phyloP scores from a whole-genome alignment of 352 stramenopile species.

The Globisporangium echinulatum region DNA sequence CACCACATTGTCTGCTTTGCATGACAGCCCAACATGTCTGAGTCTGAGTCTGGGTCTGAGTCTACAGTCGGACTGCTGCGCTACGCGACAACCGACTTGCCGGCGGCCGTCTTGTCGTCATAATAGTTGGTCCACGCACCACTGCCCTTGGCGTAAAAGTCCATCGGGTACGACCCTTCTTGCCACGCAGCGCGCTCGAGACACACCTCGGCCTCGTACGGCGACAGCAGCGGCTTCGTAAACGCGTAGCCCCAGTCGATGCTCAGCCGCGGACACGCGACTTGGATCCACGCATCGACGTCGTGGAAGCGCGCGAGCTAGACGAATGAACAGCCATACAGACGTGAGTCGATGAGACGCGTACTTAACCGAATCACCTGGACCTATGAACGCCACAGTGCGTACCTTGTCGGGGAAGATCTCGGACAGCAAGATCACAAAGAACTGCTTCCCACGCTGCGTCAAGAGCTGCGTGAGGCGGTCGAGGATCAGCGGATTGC shows the following conservation, averaged over 20 bases:
- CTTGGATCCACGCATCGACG: slow-evolving; percentile 97
- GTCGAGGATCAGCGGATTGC: slow-evolving; percentile 95
- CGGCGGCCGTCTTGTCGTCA: slow-evolving; percentile 28
- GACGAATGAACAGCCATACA: background rate
- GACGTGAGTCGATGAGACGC: background rate
- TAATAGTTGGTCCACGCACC: slow-evolving; percentile 98
- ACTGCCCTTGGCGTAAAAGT: slow-evolving; percentile 97
- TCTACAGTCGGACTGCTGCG: background rate
- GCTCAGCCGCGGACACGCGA: slow-evolving; percentile 96
- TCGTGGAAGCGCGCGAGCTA: slow-evolving; percentile 82
- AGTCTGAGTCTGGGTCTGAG: background rate
- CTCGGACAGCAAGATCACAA: slow-evolving; percentile 96
- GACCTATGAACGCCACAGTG: background rate
- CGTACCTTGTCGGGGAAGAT: slow-evolving; percentile 91
- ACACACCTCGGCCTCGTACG: slow-evolving; percentile 96
- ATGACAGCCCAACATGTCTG: no score
- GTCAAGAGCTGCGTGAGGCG: slow-evolving; percentile 87
- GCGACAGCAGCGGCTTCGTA: slow-evolving; percentile 92
- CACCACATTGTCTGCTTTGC: no score
- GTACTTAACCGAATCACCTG: background rate
- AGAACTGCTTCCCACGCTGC: slow-evolving; percentile 84
- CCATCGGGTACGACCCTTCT: slow-evolving; percentile 96
- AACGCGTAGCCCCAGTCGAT: slow-evolving; percentile 99
- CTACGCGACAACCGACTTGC: slow-evolving; percentile 3
- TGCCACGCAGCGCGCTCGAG: slow-evolving; percentile 87